These are phyloP conservation scores for Metarhizium rileyi DNA, from an alignment of 2,329 filamentous ascomycete genomes.

Conservation along the genomic window DNA sequence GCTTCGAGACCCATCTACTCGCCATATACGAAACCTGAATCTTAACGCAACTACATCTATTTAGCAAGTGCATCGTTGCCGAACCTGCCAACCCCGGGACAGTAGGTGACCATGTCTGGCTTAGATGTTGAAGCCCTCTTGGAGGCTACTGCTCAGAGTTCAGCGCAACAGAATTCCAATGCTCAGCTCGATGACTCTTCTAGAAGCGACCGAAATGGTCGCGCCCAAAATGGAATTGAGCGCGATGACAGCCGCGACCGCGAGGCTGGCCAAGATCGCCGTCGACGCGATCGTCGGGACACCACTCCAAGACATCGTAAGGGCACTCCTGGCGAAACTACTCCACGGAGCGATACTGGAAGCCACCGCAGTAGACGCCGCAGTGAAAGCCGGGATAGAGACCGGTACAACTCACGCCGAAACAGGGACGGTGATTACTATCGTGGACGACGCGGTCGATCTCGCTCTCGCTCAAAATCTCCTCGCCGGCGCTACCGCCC, in stretches of 20 bases:
- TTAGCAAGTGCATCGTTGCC: neutral
- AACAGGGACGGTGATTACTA: conserved; percentile 69
- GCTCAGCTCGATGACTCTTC: conserved; percentile 44
- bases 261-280: conserved; percentile 45
- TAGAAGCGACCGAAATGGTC: conserved; percentile 18
- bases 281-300: conserved; percentile 43
- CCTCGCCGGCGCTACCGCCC: conserved; percentile 51
- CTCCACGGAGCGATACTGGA: conserved; percentile 64
- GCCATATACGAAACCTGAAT: neutral
- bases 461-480: conserved; percentile 63
- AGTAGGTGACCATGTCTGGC: conserved; percentile 32
- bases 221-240: conserved; percentile 35
- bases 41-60: neutral
- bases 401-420: conserved; percentile 63
- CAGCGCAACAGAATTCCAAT: conserved; percentile 37
- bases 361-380: conserved; percentile 75
- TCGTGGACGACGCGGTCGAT: conserved; percentile 37
- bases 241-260: conserved; percentile 45
- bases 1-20: neutral
- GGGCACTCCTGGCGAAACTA: conserved; percentile 49
- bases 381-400: conserved; percentile 69
- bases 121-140: conserved; percentile 82
- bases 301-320: conserved; percentile 35
- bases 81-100: neutral
- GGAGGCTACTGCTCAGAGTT: conserved; percentile 66